Conservation (phyloP, 371 early-diverging fungal species). For the Haplosporangium sp. region DNA sequence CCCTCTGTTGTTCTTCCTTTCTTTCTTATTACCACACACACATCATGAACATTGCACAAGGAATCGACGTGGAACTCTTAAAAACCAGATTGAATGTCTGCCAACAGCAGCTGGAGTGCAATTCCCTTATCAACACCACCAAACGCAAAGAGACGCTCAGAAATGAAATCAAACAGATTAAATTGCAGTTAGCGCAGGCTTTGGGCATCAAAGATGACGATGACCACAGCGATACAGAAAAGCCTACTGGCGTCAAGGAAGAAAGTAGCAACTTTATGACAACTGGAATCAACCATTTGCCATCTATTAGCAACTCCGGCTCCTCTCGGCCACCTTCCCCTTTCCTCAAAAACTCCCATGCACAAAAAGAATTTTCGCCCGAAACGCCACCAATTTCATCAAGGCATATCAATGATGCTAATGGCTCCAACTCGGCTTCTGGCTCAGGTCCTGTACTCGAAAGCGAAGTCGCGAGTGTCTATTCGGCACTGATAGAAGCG, state of each 20-base stretch:
- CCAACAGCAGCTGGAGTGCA: constrained; percentile 33
- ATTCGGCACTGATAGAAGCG: constrained; percentile 24
- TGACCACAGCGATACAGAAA: constrained; percentile 15
- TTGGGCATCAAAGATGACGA: constrained; percentile 36
- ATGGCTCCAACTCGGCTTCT: constrained; percentile 2
- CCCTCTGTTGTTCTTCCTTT: not conserved
- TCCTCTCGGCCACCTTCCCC: constrained; percentile 13
- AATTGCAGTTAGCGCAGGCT: constrained; percentile 23
- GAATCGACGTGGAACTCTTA: constrained; percentile 13
- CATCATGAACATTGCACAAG: constrained; percentile 8
- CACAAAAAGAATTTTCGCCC: not conserved
- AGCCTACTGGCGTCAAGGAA: not conserved
- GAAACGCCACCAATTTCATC: constrained; percentile 28
- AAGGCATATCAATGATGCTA: constrained; percentile 1
- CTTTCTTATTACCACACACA: not conserved
- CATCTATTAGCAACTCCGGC: constrained; percentile 9
- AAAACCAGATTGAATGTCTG: constrained; percentile 31
- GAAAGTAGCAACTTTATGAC: not conserved
- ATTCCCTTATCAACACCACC: constrained; percentile 27
- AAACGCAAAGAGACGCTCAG: constrained; percentile 26
- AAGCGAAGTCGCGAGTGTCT: constrained; percentile 23
- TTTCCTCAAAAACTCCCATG: not conserved
- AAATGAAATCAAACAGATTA: constrained; percentile 24
- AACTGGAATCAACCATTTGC: constrained; percentile 10
- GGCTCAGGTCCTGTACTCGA: not conserved